Conservation (phyloP, 345 rosid species). For the Hypericum perforatum region DNA sequence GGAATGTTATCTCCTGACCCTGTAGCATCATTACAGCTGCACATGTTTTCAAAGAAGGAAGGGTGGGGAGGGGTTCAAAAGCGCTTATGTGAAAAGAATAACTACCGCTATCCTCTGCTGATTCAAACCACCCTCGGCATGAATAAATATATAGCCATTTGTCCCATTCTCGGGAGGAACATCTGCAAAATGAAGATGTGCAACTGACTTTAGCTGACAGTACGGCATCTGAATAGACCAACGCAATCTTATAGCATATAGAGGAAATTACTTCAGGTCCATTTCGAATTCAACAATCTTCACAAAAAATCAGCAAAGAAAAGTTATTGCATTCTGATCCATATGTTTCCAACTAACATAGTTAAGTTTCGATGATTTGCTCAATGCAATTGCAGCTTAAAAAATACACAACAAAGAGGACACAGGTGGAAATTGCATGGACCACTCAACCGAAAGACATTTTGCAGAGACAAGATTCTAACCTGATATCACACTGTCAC, state of each 20-base stretch:
- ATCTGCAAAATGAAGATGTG: slow-evolving; percentile 39
- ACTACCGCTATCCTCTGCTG: slow-evolving; percentile 98
- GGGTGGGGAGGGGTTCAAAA: too few species aligned
- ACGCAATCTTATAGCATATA: too few species aligned
- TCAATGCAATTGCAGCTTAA: too few species aligned
- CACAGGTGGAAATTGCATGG: neutral
- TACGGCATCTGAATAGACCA: too few species aligned
- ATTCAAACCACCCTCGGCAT: slow-evolving; percentile 99
- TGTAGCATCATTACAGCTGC: neutral
- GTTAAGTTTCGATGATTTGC: too few species aligned
- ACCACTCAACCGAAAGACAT: neutral
- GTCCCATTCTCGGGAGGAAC: slow-evolving; percentile 90
- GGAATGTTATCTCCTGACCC: neutral
- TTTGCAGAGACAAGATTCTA: neutral
- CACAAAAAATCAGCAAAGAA: too few species aligned
- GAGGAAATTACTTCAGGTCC: too few species aligned
- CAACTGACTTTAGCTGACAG: neutral
- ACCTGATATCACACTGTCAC: slow-evolving; percentile 70
- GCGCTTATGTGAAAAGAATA: slow-evolving; percentile 11
- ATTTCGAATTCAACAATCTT: too few species aligned
- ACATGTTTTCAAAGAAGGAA: too few species aligned
- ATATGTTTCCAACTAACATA: too few species aligned
- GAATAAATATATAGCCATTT: slow-evolving; percentile 87
- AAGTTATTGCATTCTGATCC: too few species aligned
- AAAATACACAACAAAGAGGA: too few species aligned